Base-by-base conservation (phyloP, 768 basidiomycete species). In the Boletus bicolor region DNA sequence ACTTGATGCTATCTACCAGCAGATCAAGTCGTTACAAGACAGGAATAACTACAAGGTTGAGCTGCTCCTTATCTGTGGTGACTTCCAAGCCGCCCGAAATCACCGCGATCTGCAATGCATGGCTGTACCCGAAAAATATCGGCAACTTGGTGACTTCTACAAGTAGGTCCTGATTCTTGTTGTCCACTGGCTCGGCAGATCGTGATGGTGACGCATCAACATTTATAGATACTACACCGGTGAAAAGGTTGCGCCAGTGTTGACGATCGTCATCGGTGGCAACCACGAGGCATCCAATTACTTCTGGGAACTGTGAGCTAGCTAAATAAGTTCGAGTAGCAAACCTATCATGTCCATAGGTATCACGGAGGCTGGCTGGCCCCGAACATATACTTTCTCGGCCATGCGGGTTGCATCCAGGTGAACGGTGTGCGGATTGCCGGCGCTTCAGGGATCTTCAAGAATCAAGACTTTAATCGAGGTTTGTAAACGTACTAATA, bases 231-330 rank as follows among this genome's bases (percentile, higher is more conserved):
- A 98, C 71, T 98, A 99, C 66, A 86, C 84, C 1, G 92, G 93
- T 1, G 78, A 88, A 66, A 85, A 78, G 65, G 73, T 61, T n/a
- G 94, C 96, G 2, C 93, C 95, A 0, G 71, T 96, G 5, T 72
- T 96, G 68, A 99, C 97, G 0, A 77, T 99, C 12, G 85, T 98
- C 47, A 97, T 98, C 65, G 97, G 97, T 15, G 97, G 97, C 9
- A 98, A 98, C 68, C 97, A 98, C 69, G 97, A 98, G 73, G 93
- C 93, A 2, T 94, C 91, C 21, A 97, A 94, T 63, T 97, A 98
- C 67, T 79, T 98, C 75, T 95, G 92, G 88, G 97, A 99, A 70
- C 73, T 97, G 91, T 93, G 65, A 72, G 89, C 75, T 30, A 2
- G 19, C 19, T 37, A 37, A 5, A 34, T 10, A n/a, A 9, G 10